Evolutionary conservation across 2,329 filamentous ascomycete genomes (phyloP), one percentile per base, ranked within the genome.

Genomic region (Pestalotiopsis sp.): DNA sequence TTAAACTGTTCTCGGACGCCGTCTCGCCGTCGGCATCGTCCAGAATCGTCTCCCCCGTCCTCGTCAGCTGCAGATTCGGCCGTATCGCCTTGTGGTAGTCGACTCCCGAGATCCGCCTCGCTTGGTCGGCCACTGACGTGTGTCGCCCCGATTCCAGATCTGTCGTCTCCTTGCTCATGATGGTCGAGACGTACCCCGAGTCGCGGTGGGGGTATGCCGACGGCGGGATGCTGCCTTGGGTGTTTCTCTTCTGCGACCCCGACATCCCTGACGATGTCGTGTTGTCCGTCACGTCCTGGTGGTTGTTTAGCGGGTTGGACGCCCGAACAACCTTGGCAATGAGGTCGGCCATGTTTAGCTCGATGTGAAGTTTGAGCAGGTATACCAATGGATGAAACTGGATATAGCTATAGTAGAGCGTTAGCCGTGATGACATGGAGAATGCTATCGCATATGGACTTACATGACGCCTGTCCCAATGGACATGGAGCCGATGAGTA

Each of bases 341-440:
- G 27, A 87, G 81, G 45, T 83, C 82, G 64, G 85, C 84, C 84
- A 87, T 86, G 13, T 81, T 82, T 81, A 87, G 83, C 72, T 87
- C 85, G 70, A 87, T 87, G 71, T 87, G 84, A 49, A 87, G 79
- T 68, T 87, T 87, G 61, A 86, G 83, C n/a, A 83, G 80, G 71
- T 86, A 87, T 13, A 84, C 84, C 3, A 87, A 76, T 0, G 85
- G 85, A 67, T 86, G 84, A 72, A 87, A 85, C 72, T 86, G 84
- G 69, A 86, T 81, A 70, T 85, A 85, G 6, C 73, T 75, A 49
- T 57, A 4, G 11, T 52, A 25, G 11, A 6, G 11, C 3, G 45
- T 36, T 38, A 55, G 17, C 20, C 14, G 20, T 12, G n/a, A 27
- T 36, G 45, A n/a, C 14, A 11, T 14, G n/a, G 7, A 31, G 27